Evolutionary conservation across 2,329 filamentous ascomycete species (phyloP).

Genomic region (Fusarium sp.): DNA sequence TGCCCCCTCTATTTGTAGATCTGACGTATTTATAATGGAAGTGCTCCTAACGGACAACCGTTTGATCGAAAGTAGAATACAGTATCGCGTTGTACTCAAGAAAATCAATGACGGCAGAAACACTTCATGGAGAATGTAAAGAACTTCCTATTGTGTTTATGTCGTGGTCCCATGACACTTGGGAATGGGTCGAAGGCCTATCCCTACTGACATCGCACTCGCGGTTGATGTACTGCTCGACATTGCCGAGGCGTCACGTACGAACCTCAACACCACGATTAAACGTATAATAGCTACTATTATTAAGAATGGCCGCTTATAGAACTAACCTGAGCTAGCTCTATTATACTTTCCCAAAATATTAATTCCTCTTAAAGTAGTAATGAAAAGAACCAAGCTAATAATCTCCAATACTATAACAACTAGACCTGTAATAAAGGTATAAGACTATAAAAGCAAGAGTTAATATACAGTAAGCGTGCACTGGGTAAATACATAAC

Average conservation of each 20-base stretch:
- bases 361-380: not conserved
- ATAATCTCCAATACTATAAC: not conserved
- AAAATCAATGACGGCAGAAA: not conserved
- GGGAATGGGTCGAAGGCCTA: rapidly evolving
- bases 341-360: slow-evolving; percentile 10
- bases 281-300: rapidly evolving
- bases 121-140: not conserved
- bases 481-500: rapidly evolving
- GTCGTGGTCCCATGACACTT: too few relatives aligned
- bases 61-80: not conserved
- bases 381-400: not conserved
- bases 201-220: not conserved
- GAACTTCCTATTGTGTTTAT: not conserved
- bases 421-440: not conserved
- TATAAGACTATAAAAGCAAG: rapidly evolving
- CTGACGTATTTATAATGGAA: too few relatives aligned
- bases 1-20: too few relatives aligned
- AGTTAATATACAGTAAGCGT: not conserved
- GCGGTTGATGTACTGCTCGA: not conserved
- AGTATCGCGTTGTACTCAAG: not conserved
- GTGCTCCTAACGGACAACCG: not conserved
- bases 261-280: not conserved
- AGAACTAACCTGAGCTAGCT: not conserved
- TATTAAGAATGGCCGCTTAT: rapidly evolving
- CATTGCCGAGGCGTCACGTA: not conserved